A percentile compares a stretch with the other conserved stretches of the same genome.
These are phyloP conservation scores for Dichotomopilus funicola DNA, from an alignment of 2,329 filamentous ascomycete genomes.

Conservation along the genomic window DNA sequence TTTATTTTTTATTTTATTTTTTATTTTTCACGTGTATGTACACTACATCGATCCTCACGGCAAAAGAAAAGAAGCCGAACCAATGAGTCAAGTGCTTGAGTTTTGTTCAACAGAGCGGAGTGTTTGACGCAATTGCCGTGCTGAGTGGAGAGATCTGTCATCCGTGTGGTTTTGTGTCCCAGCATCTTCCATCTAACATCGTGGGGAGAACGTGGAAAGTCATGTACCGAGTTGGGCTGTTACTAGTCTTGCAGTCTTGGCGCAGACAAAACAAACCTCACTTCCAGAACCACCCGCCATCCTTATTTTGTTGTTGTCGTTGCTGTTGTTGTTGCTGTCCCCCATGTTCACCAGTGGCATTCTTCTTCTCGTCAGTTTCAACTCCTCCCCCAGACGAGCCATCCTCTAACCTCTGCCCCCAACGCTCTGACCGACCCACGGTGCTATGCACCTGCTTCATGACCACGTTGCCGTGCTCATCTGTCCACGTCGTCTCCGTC, in stretches of 20 bases:
- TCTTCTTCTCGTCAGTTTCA: neutral
- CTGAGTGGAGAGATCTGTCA: too few relatives aligned
- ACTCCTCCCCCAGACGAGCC: neutral
- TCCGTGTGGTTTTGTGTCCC: too few relatives aligned
- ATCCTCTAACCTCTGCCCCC: slow-evolving; percentile 1
- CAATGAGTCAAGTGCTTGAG: too few relatives aligned
- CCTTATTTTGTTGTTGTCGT: slow-evolving; percentile 20
- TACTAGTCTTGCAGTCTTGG: neutral
- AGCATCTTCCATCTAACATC: too few relatives aligned
- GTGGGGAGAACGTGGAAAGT: too few relatives aligned
- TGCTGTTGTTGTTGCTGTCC: slow-evolving; percentile 7
- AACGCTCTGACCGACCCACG: neutral
- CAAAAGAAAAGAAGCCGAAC: too few relatives aligned
- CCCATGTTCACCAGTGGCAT: neutral
- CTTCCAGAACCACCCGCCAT: slow-evolving; percentile 33
- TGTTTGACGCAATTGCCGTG: too few relatives aligned
- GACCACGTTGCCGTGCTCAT: slow-evolving; percentile 37
- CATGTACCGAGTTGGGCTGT: neutral
- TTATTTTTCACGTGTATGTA: too few relatives aligned
- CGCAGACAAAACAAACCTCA: neutral
- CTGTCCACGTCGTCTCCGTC: slow-evolving; percentile 34
- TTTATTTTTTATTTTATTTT: too few relatives aligned
- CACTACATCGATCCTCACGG: too few relatives aligned
- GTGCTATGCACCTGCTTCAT: slow-evolving; percentile 11
- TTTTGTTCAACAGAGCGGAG: too few relatives aligned